Evolutionary conservation across 306 rosid genomes (phyloP), one percentile per base, ranked within the genome.

Genomic region (Pyrus betulifolia): DNA sequence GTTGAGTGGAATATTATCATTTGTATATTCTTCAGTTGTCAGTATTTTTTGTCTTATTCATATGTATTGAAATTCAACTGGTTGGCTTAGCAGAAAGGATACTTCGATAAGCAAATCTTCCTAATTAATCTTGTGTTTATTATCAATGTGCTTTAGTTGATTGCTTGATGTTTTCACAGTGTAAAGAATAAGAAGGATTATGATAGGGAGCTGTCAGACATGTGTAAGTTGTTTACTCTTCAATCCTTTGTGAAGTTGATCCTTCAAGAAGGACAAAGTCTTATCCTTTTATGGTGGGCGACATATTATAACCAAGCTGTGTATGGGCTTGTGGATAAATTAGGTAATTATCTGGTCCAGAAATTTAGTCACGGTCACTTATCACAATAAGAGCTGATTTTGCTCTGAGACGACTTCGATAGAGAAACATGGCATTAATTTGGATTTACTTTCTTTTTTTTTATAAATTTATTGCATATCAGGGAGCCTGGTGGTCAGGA

Each of bases 261-360:
- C 79, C 97, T 95, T 84, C 97, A 95, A 84, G 98, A 95, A 95
- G 98, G 98, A 74, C 97, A 95, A 84, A 95, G 92, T 85, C 86
- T 95, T 84, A 96, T 95, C 76, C 97, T 95, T 77, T 96, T 90
- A 59, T 89, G 97, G 96, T 76, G 91, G 60, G 98, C 93, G 70
- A 90, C 98, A 78, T 97, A 97, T 61, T 92, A 86, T 84, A 92
- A 92, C 82, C 97, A 95, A 88, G 98, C 97, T 67, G 93, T 89
- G 30, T 92, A 95, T 76, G 97, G 97, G 66, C 84, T 95, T 54
- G 97, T 95, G 65, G 98, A 95, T 80, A 92, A 92, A 84, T 81
- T 95, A 72, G 98, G 98, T 89, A 71, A 65, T 84, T 76, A 31
- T 67, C 65, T 76, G 72, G 75, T 54, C 79, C 69, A 15, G 18